phyloP scores from a whole-genome alignment of 148 eudicot species.

The Fagopyrum esculentum region DNA sequence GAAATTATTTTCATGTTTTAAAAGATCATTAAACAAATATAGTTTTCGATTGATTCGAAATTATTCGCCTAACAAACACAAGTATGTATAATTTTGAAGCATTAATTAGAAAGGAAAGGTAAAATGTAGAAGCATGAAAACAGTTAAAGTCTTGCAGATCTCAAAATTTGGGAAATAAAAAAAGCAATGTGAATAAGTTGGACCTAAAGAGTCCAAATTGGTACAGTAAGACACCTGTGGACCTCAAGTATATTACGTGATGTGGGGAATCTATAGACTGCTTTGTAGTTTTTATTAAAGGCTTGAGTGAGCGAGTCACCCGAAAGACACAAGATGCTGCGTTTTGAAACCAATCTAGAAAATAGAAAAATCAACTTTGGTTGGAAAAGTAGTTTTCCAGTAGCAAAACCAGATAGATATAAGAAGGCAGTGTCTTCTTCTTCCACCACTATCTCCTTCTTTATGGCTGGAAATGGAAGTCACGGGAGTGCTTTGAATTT shows the following conservation, averaged over 20 bases:
- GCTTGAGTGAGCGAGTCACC: not conserved
- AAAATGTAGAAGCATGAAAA: not conserved
- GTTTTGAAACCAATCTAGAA: too few species aligned
- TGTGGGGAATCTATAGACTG: not conserved
- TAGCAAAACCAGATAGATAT: not conserved
- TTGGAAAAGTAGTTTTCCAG: slow-evolving; percentile 13
- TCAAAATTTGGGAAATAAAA: not conserved
- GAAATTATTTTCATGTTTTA: not conserved
- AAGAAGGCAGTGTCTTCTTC: slow-evolving; percentile 11
- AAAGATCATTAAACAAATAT: too few species aligned
- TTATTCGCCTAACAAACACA: too few species aligned
- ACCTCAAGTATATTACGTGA: not conserved
- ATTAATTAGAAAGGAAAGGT: too few species aligned
- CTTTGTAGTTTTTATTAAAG: too few species aligned
- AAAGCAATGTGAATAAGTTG: not conserved
- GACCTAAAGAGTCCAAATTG: not conserved
- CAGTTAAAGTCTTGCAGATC: slow-evolving; percentile 4
- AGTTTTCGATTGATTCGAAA: too few species aligned
- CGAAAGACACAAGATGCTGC: not conserved
- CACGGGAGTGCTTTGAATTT: slow-evolving; percentile 39
- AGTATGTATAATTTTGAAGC: too few species aligned
- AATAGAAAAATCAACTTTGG: slow-evolving; percentile 6
- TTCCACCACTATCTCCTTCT: slow-evolving; percentile 19
- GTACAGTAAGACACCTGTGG: not conserved
- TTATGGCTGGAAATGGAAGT: slow-evolving; percentile 20